Percentiles rank a stretch among this genome's conserved stretches.
Conservation (phyloP, 495 filamentous ascomycete species). For the Daldinia bambusicola region DNA sequence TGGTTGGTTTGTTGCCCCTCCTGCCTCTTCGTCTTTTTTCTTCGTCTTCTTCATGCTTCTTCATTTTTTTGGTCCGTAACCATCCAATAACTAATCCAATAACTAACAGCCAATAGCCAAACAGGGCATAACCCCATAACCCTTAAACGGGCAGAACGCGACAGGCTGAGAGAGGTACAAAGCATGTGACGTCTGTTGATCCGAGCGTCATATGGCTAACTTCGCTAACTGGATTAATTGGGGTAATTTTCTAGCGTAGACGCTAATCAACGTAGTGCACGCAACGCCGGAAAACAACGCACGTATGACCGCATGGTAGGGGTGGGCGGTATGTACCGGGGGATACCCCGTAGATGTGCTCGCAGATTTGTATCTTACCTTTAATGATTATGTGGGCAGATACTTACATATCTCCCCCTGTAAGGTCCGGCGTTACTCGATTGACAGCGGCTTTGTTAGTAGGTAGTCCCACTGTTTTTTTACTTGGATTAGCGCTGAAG, state of each 20-base stretch:
- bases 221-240: conserved; percentile 7
- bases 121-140: no score
- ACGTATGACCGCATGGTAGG: conserved; percentile 28
- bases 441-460: conserved; percentile 2
- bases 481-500: conserved; percentile 5
- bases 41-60: conserved; percentile 10
- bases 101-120: not conserved
- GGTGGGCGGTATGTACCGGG: conserved; percentile 1
- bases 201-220: not conserved
- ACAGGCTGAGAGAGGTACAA: not conserved
- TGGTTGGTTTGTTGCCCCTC: conserved; percentile 28
- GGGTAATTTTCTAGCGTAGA: conserved; percentile 11
- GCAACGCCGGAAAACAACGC: conserved; percentile 23
- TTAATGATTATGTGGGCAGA: not conserved
- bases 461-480: conserved; percentile 1
- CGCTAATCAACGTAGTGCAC: not conserved
- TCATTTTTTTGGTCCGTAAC: not conserved
- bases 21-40: conserved; percentile 11
- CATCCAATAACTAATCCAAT: no score
- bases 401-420: conserved; percentile 1
- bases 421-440: conserved; percentile 6
- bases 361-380: not conserved
- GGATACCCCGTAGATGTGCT: not conserved
- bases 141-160: not conserved
- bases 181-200: conserved; percentile 37